Evolutionary conservation across 306 rosid species (phyloP).

Genomic region (Erythrophleum fordii): DNA sequence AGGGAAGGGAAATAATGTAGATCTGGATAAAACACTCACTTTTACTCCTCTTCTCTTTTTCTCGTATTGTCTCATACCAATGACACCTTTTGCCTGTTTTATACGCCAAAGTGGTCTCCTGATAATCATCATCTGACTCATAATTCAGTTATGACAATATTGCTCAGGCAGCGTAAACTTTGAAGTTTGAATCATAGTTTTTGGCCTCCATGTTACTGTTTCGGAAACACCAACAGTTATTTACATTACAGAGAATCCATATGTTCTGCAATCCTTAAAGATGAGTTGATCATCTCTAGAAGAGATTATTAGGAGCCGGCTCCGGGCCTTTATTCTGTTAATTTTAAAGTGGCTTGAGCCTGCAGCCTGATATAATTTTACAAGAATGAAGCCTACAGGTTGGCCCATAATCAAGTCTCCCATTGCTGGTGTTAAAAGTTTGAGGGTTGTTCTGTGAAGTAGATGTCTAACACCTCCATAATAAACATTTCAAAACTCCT

Average conservation of each 20-base stretch:
- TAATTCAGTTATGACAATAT: slow-evolving; percentile 10
- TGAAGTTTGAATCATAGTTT: slow-evolving; percentile 17
- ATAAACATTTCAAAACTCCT: background rate
- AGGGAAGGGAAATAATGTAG: background rate
- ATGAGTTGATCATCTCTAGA: background rate
- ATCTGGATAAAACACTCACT: background rate
- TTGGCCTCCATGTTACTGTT: background rate
- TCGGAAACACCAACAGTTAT: background rate
- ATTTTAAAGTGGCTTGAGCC: background rate
- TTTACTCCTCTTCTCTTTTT: background rate
- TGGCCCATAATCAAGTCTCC: background rate
- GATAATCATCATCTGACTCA: background rate
- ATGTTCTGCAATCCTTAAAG: background rate
- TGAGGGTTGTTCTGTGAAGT: background rate
- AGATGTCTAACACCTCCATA: background rate
- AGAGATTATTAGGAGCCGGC: background rate
- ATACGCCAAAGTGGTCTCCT: background rate
- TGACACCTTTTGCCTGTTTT: background rate
- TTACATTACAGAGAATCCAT: background rate
- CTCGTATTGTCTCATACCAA: background rate
- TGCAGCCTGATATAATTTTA: background rate
- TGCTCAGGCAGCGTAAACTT: slow-evolving; percentile 5
- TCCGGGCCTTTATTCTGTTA: background rate
- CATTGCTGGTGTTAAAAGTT: background rate
- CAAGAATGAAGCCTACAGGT: background rate